Base-by-base conservation (phyloP, 148 eudicot genomes). In the Suaeda aralocaspica region DNA sequence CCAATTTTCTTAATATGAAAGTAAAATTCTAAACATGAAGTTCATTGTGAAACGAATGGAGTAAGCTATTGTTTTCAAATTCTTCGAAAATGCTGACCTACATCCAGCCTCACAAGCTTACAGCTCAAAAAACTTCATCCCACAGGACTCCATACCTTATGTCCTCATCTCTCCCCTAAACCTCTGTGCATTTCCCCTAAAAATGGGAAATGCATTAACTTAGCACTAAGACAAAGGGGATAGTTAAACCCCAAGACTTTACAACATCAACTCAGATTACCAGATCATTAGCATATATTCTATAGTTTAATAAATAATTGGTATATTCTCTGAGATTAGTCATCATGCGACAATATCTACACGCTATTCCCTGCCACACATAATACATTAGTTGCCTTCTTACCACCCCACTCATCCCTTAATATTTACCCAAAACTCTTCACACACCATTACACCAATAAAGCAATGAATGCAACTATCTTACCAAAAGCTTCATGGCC, bases 251-350 rank as follows among this genome's bases (percentile, higher is more conserved):
- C 16, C 36, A 31, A 30, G 41, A 30, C 3, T 59, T 31, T 31
- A 31, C 12, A 31, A 59, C n/a, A 59, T 31, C 19, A 7, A 39
- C 39, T n/a, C 4, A 4, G 31, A 29, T 28, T 46, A 46, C 8
- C 21, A 53, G 2, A 52, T 34, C 42, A 28, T 19, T 34, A 0
- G 25, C 61, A 5, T 13, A 22, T 52, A 42, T 21, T 14, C 34
- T 18, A 33, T 5, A 59, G 25, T 10, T 55, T 21, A 69, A 39
- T 44, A 21, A 39, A 15, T 36, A 15, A 50, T 55, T 39, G n/a
- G 51, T 39, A 57, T 41, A 26, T 11, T 50, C 64, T 9, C 28
- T 16, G 26, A 15, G 64, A 69, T 69, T 8, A 57, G 26, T 69
- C 64, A 41, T 44, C 63, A 57, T 1, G 19, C 71, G 53, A 22